Base-by-base conservation (phyloP, 2,329 filamentous ascomycete species). In the Xylaria sp. region DNA sequence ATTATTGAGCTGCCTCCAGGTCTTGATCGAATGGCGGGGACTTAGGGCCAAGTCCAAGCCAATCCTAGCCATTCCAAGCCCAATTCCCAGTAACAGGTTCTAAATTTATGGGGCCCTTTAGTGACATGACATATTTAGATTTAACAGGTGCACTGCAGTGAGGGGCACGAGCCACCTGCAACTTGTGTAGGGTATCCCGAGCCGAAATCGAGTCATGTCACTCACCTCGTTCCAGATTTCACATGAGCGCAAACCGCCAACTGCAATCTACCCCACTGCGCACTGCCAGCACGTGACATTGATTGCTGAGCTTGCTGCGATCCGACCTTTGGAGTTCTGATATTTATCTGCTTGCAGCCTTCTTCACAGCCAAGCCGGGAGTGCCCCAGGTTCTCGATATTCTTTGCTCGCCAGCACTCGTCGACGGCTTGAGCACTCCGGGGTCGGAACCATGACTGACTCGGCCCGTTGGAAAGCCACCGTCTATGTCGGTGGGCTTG, bases 401-500 rank as follows among this genome's bases (percentile, higher is more conserved):
- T 42, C 15, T 42, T 51, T 42, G 3, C 36, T 58, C 38, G 31
- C 42, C 60, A 57, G 36, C 40, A 57, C 31, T 63, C 44, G 7
- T 40, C 44, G 42, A 59, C 57, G 36, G n/a, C 33, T 20, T 48
- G n/a, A 61, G 17, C 46, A 63, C 26, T 46, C 13, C 26, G n/a
- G 42, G 42, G 63, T 62, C 59, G 44, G 40, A 63, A 71, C 83
- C 67, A 97, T 97, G 93, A 90, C 93, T 38, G 94, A 97, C 80
- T 85, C 90, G 62, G 84, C 92, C 59, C 90, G 95, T 71, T 90
- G 95, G 82, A 97, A 97, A 82, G 90, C 93, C 54, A 99, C 96
- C 11, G 87, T 99, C 70, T 97, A 97, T 79, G 93, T 99, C 60
- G 94, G 94, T 71, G 95, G 95, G 38, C 88, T 99, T 59, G 90